These are phyloP conservation scores for Gentiana macrophylla DNA, from an alignment of 257 asterid species.

Conservation along the genomic window DNA sequence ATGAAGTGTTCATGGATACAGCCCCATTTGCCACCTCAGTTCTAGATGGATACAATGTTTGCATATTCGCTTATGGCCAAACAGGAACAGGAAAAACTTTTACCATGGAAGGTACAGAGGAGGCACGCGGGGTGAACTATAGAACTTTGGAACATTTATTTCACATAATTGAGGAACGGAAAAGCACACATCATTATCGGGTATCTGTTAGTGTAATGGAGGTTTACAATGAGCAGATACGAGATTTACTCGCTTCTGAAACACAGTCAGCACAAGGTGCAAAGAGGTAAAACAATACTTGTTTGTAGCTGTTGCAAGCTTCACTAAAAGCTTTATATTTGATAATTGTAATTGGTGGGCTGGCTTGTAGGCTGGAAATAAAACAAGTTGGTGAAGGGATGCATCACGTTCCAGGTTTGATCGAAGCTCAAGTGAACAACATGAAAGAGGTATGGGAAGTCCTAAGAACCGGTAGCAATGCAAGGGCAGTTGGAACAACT, in stretches of 20 bases:
- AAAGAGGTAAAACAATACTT: conserved; percentile 41
- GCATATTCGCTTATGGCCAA: conserved; percentile 98
- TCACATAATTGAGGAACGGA: conserved; percentile 66
- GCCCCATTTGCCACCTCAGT: conserved; percentile 83
- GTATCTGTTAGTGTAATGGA: conserved; percentile 87
- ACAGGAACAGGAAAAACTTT: conserved; percentile 96
- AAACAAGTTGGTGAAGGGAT: conserved; percentile 89
- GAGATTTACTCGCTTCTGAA: conserved; percentile 62
- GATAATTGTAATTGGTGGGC: background rate
- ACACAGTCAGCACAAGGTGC: conserved; percentile 40
- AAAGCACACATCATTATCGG: conserved; percentile 50
- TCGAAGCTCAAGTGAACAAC: conserved; percentile 64
- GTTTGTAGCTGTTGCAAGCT: background rate
- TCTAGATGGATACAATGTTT: conserved; percentile 85
- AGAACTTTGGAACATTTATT: conserved; percentile 80
- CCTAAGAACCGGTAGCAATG: conserved; percentile 70
- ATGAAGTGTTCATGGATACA: conserved; percentile 81
- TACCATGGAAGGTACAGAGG: conserved; percentile 91
- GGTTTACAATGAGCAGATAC: conserved; percentile 91
- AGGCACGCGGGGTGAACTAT: conserved; percentile 91
- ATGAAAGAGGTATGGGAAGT: conserved; percentile 90
- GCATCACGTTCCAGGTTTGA: conserved; percentile 89
- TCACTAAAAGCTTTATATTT: too few relatives aligned
- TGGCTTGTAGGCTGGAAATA: conserved; percentile 61
- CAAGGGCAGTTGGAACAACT: conserved; percentile 86